These are phyloP conservation scores for Podaxis sp. DNA, from an alignment of 768 basidiomycete genomes.

Conservation along the genomic window DNA sequence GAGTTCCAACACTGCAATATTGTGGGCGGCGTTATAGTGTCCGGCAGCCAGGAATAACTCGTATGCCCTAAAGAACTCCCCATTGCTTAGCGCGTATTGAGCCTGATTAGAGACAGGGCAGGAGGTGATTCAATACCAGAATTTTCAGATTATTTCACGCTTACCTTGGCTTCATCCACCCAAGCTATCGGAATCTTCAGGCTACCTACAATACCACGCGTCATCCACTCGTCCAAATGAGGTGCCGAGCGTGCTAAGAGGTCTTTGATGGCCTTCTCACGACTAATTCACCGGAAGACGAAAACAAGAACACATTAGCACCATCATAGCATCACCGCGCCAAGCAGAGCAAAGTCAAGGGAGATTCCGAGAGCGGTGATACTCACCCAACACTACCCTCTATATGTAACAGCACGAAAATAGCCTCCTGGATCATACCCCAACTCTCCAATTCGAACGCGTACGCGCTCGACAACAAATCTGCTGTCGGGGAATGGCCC, in stretches of 20 bases:
- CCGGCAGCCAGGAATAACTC: slow-evolving; percentile 73
- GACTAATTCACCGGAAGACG: slow-evolving; percentile 43
- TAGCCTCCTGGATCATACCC: slow-evolving; percentile 82
- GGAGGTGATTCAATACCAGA: slow-evolving; percentile 2
- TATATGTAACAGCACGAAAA: slow-evolving; percentile 87
- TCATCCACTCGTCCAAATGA: slow-evolving; percentile 71
- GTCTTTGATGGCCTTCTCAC: slow-evolving; percentile 81
- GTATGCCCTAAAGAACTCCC: slow-evolving; percentile 72
- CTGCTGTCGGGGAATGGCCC: slow-evolving; percentile 83
- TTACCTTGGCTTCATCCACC: slow-evolving; percentile 89
- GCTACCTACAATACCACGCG: slow-evolving; percentile 68
- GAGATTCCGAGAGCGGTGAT: no score
- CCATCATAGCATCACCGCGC: slow-evolving; percentile 9
- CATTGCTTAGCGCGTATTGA: slow-evolving; percentile 57
- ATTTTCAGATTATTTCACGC: slow-evolving; percentile 8
- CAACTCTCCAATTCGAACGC: slow-evolving; percentile 82
- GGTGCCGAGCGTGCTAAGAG: slow-evolving; percentile 70
- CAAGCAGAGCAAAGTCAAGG: slow-evolving; percentile 31
- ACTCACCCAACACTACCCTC: slow-evolving; percentile 77
- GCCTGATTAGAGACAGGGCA: slow-evolving; percentile 45
- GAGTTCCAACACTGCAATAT: slow-evolving; percentile 81
- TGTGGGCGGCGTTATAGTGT: slow-evolving; percentile 73
- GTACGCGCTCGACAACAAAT: slow-evolving; percentile 80
- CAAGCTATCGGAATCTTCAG: slow-evolving; percentile 81
- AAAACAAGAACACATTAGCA: background rate